Conservation (phyloP, 1,284 basidiomycete species). For the Trametes hirsuta region DNA sequence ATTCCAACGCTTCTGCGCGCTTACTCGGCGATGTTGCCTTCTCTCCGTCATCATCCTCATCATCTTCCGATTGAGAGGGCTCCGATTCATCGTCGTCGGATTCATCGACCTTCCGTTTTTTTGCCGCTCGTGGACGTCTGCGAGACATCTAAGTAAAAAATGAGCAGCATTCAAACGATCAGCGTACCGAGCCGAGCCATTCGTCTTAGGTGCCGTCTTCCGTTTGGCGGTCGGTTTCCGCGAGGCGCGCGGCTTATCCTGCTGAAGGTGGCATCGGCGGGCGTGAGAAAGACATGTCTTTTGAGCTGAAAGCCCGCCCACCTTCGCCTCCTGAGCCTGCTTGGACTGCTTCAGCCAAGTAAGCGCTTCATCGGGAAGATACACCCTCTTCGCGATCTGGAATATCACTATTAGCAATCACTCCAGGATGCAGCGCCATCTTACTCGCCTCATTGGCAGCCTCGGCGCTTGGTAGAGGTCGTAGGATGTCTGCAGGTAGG, state of each 20-base stretch:
- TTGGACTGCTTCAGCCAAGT: slow-evolving; percentile 48
- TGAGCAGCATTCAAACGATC: neutral
- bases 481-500: slow-evolving; percentile 84
- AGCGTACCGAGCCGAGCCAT: slow-evolving; percentile 46
- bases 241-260: slow-evolving; percentile 38
- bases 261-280: neutral
- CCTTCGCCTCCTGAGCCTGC: slow-evolving; percentile 29
- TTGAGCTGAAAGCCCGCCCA: neutral
- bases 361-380: slow-evolving; percentile 63
- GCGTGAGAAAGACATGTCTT: neutral
- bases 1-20: slow-evolving; percentile 30
- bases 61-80: slow-evolving; percentile 31
- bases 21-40: slow-evolving; percentile 26
- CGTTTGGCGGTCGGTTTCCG: slow-evolving; percentile 41
- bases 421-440: no score
- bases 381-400: slow-evolving; percentile 66
- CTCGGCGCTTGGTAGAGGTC: slow-evolving; percentile 62
- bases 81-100: slow-evolving; percentile 38
- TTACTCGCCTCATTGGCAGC: slow-evolving; percentile 59
- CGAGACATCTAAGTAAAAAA: neutral
- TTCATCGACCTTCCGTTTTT: slow-evolving; percentile 40
- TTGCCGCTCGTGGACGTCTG: slow-evolving; percentile 36
- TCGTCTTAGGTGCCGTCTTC: slow-evolving; percentile 43
- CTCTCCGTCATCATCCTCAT: slow-evolving; percentile 33
- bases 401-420: neutral